Percentiles rank a stretch among this genome's conserved stretches.
phyloP scores from a whole-genome alignment of 2,329 filamentous ascomycete genomes.

The Podosphaera fusca region DNA sequence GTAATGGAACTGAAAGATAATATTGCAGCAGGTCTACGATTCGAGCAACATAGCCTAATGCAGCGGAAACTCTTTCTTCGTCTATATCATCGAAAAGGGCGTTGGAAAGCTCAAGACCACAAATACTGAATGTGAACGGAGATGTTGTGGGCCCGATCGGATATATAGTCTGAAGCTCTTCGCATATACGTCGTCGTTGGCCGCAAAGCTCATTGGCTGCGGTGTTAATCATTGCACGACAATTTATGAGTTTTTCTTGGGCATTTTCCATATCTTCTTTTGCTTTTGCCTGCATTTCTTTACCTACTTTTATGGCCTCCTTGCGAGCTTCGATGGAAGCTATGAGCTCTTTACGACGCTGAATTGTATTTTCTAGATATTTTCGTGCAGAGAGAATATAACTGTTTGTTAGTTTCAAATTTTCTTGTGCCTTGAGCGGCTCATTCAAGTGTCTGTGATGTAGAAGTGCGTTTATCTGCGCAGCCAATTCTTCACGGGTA shows the following conservation, averaged over 20 bases:
- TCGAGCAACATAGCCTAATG: conserved; percentile 57
- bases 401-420: conserved; percentile 23
- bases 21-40: conserved; percentile 55
- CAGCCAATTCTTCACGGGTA: conserved; percentile 48
- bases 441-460: conserved; percentile 20
- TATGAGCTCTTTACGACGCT: conserved; percentile 42
- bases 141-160: conserved; percentile 43
- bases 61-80: conserved; percentile 56
- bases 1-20: conserved; percentile 57
- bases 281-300: conserved; percentile 31
- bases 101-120: conserved; percentile 57
- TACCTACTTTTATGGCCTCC: conserved; percentile 42
- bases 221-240: conserved; percentile 28
- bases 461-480: conserved; percentile 49
- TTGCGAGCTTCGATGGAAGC: conserved; percentile 41
- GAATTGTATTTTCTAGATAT: conserved; percentile 35
- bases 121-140: conserved; percentile 68
- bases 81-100: conserved; percentile 46
- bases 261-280: conserved; percentile 38
- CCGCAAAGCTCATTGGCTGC: conserved; percentile 47
- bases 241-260: conserved; percentile 31
- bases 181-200: conserved; percentile 73
- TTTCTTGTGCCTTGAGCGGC: conserved; percentile 26
- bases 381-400: conserved; percentile 42
- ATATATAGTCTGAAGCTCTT: conserved; percentile 60